Evolutionary conservation across 2,329 filamentous ascomycete genomes (phyloP), one percentile per base, ranked within the genome.

Genomic region (Ascocoryne sarcoides): DNA sequence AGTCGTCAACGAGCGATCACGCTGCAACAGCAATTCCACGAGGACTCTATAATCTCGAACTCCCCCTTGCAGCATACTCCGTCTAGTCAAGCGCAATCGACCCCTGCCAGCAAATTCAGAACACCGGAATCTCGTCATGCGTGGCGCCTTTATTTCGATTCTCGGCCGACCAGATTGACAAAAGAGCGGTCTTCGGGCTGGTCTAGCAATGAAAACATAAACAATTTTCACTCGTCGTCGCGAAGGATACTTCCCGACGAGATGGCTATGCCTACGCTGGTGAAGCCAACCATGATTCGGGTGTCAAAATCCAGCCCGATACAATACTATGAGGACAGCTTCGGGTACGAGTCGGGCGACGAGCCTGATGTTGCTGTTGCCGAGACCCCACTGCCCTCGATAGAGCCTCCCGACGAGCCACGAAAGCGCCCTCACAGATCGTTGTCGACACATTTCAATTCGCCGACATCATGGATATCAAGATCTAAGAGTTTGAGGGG

Each of bases 1-100:
- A 88, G 84, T 59, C 83, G 88, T 56, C 82, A 89, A 58, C 72
- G 84, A 52, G 83, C 81, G 33, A 78, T 76, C 23, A 85, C 81
- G 1, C 64, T 86, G 19, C 76, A 84, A 50, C 72, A 78, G 45
- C 55, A 59, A 40, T 57, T 56, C 39, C 51, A 42, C 37, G 48
- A 56, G 31, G 52, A 54, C 37, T 48, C 51, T 10, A 37, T 38
- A 14, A 48, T 41, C 20, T 37, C 45, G 17, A 47, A 47, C 31
- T 41, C 45, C 21, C 37, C 45, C 28, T 23, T 42, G 19, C 45
- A 43, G 20, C 42, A 40, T 17, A 45, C 42, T 8, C 43, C 48
- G 20, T 19, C 43, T 14, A 45, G 37, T 16, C 40, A 42, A 38
- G 34, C 46, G 16, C 47, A 47, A 32, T 28, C 34, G 30, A 48